These are phyloP conservation scores for Hymenoscyphus albidus DNA, from an alignment of 2,329 filamentous ascomycete species.

Conservation along the genomic window DNA sequence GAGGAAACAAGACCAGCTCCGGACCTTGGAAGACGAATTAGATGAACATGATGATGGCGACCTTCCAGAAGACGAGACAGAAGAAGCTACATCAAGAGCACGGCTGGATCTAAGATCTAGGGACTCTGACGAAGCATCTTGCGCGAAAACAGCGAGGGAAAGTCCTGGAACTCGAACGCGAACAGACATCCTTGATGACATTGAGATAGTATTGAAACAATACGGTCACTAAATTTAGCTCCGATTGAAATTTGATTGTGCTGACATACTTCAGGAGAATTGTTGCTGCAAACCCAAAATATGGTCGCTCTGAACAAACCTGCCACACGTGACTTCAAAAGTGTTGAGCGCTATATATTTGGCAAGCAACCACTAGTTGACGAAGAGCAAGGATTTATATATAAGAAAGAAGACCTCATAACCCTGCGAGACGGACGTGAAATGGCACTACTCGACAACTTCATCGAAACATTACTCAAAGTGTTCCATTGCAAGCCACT, in stretches of 20 bases:
- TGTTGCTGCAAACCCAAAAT: constrained; percentile 16
- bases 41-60: constrained; percentile 21
- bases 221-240: constrained; percentile 6
- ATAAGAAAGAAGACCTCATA: constrained; percentile 40
- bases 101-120: constrained; percentile 7
- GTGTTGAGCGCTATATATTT: constrained; percentile 31
- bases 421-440: constrained; percentile 38
- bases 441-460: constrained; percentile 39
- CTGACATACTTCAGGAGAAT: not conserved
- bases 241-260: not conserved
- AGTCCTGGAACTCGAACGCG: constrained; percentile 3
- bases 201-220: constrained; percentile 17
- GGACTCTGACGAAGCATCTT: constrained; percentile 9
- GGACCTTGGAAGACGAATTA: constrained; percentile 22
- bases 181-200: constrained; percentile 15
- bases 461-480: constrained; percentile 30
- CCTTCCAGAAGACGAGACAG: not conserved
- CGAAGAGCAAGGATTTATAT: constrained; percentile 34
- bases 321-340: constrained; percentile 33
- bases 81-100: not conserved
- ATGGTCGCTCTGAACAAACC: constrained; percentile 33
- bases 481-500: constrained; percentile 7
- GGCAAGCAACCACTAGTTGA: constrained; percentile 24
- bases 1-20: constrained; percentile 24
- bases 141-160: not conserved